A percentile compares a stretch with the other conserved stretches of the same genome.
Conservation (phyloP, 192 early-diverging fungal species). For the Thamnidium elegans region DNA sequence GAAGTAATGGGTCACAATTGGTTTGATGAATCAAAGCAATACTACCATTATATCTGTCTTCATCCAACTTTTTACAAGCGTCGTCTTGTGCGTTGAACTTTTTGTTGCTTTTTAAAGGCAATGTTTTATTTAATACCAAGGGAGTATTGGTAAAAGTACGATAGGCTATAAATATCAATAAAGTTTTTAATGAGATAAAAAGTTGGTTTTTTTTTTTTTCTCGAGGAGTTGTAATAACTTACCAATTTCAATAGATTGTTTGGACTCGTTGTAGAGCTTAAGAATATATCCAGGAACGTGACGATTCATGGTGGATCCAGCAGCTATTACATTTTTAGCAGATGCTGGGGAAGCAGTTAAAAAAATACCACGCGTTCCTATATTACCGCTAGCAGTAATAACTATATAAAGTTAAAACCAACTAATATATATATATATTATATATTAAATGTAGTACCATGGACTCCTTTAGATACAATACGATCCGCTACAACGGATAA, state of each 20-base stretch:
- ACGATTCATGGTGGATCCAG: slow-evolving; percentile 47
- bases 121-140: background rate
- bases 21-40: slow-evolving; percentile 65
- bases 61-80: slow-evolving; percentile 47
- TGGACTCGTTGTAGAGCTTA: background rate
- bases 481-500: slow-evolving; percentile 54
- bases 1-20: slow-evolving; percentile 56
- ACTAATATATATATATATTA: background rate
- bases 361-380: slow-evolving; percentile 60
- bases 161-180: slow-evolving; percentile 11
- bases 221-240: slow-evolving; percentile 1
- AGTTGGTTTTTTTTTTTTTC: no score
- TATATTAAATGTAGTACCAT: slow-evolving; percentile 16
- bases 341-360: slow-evolving; percentile 55
- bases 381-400: slow-evolving; percentile 63
- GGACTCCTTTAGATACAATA: slow-evolving; percentile 41
- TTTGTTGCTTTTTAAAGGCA: background rate
- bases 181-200: background rate
- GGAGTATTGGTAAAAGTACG: slow-evolving; percentile 15
- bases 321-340: slow-evolving; percentile 53
- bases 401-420: slow-evolving; percentile 26
- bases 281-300: slow-evolving; percentile 34
- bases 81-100: slow-evolving; percentile 28
- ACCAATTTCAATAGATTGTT: slow-evolving; percentile 10
- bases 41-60: slow-evolving; percentile 35